phyloP scores from a whole-genome alignment of 1,284 basidiomycete species.

The Melampsora larici-populina region DNA sequence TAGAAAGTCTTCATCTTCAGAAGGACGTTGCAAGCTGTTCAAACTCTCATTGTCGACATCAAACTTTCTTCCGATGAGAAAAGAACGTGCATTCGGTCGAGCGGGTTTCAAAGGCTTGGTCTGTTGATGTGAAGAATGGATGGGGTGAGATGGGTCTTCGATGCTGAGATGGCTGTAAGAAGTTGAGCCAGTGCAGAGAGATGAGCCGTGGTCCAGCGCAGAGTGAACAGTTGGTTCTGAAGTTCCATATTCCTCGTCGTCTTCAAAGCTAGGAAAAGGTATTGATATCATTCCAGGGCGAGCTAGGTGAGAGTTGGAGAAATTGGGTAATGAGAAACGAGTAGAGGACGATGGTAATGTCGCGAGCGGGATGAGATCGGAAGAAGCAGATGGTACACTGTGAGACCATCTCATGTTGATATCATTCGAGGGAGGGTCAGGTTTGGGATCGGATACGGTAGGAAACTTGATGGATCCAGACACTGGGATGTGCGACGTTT shows the following conservation, averaged over 20 bases:
- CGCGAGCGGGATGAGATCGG: not conserved
- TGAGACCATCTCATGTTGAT: not conserved
- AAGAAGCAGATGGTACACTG: not conserved
- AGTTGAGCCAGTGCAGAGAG: not conserved
- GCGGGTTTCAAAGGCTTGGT: not conserved
- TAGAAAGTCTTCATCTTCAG: not conserved
- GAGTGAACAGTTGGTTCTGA: not conserved
- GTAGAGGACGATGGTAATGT: not conserved
- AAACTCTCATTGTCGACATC: conserved; percentile 2
- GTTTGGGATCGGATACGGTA: not conserved
- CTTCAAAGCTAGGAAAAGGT: conserved; percentile 42
- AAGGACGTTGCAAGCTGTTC: not conserved
- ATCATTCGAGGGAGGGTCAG: not conserved
- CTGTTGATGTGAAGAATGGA: not conserved
- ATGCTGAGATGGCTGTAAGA: not conserved
- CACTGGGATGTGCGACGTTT: not conserved
- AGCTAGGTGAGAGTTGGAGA: not conserved
- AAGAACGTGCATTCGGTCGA: not conserved
- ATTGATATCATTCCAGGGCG: conserved; percentile 1
- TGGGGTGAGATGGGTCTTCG: not conserved
- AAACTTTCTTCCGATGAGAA: conserved; percentile 5
- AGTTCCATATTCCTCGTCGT: conserved; percentile 26
- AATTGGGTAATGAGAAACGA: not conserved
- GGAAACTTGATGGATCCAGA: not conserved
- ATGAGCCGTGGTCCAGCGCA: not conserved